Conservation (phyloP, 495 filamentous ascomycete species). For the Penicillium taxi region DNA sequence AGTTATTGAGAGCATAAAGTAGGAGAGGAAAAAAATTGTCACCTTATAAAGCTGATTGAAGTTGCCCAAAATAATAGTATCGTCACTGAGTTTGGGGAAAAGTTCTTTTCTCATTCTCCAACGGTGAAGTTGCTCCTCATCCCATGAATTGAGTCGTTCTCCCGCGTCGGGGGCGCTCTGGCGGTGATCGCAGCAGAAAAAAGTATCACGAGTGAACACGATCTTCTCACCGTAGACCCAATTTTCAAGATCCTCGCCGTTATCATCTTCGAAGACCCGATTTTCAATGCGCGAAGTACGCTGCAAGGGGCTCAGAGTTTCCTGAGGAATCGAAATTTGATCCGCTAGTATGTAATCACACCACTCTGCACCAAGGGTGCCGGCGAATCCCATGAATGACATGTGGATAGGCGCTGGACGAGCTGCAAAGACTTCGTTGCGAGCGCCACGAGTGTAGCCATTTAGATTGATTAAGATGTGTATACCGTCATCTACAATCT, state of each 20-base stretch:
- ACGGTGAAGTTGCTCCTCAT: constrained; percentile 71
- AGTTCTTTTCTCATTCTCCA: constrained; percentile 95
- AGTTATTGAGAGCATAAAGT: constrained; percentile 2
- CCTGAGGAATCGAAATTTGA: constrained; percentile 71
- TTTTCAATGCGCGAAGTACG: constrained; percentile 67
- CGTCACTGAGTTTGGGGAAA: constrained; percentile 76
- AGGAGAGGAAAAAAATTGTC: constrained; percentile 15
- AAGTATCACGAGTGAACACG: constrained; percentile 88
- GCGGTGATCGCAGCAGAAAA: constrained; percentile 97
- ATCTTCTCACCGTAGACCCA: constrained; percentile 99
- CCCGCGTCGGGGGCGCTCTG: constrained; percentile 78
- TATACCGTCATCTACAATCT: constrained; percentile 88
- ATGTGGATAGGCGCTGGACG: constrained; percentile 94
- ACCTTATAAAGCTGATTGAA: constrained; percentile 99
- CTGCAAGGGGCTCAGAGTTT: constrained; percentile 71
- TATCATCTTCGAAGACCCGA: constrained; percentile 59
- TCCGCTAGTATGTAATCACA: constrained; percentile 97
- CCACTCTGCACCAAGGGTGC: constrained; percentile 95
- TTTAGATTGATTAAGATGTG: constrained; percentile 97
- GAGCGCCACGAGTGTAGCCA: constrained; percentile 92
- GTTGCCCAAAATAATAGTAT: constrained; percentile 89
- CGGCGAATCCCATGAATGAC: constrained; percentile 99
- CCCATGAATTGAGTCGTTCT: constrained; percentile 63
- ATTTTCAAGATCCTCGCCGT: constrained; percentile 52
- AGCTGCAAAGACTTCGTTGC: constrained; percentile 95